Conservation (phyloP, 805 yeast species). For the Maudiozyma serrabonitensis region DNA sequence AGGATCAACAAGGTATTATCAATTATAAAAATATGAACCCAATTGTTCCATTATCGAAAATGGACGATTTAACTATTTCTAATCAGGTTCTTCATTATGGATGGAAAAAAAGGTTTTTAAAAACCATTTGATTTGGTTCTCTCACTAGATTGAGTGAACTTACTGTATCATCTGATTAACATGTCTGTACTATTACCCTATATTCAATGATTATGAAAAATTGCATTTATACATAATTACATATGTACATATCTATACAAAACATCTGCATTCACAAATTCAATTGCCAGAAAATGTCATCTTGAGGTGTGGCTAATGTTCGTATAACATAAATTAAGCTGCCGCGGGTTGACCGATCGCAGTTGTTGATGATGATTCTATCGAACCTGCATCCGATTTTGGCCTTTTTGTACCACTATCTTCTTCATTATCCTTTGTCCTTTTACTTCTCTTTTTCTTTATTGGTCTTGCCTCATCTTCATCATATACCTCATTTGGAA, state of each 20-base stretch:
- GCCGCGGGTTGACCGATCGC: background rate
- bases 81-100: background rate
- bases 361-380: background rate
- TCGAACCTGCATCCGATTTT: slow-evolving; percentile 16
- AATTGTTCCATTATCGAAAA: slow-evolving; percentile 5
- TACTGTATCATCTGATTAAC: no score
- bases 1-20: slow-evolving; percentile 5
- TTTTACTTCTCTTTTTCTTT: slow-evolving; percentile 45
- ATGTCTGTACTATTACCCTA: no score
- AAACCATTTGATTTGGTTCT: background rate
- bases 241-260: no score
- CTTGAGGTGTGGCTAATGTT: no score
- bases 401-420: slow-evolving; percentile 25
- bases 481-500: slow-evolving; percentile 75
- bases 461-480: slow-evolving; percentile 73
- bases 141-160: no score
- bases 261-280: background rate
- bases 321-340: background rate
- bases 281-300: background rate
- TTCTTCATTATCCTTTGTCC: slow-evolving; percentile 18
- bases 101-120: background rate
- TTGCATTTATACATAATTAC: no score
- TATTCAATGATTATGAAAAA: background rate
- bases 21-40: slow-evolving; percentile 7
- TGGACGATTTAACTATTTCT: slow-evolving; percentile 3